These are phyloP conservation scores for Rutidosis leptorrhynchoides DNA, from an alignment of 129 eudicot genomes.

Conservation along the genomic window DNA sequence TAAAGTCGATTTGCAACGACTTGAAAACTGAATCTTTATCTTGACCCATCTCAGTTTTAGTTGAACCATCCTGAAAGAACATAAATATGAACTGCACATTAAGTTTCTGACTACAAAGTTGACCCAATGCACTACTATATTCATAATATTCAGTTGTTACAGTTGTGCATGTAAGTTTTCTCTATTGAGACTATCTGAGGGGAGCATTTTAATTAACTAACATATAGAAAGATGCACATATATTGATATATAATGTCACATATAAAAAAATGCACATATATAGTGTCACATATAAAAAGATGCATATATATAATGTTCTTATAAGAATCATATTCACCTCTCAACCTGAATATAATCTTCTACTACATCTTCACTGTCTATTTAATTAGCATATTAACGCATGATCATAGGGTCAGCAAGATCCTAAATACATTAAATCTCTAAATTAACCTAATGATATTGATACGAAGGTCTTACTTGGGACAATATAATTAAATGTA, in stretches of 20 bases:
- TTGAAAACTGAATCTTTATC: conserved; percentile 45
- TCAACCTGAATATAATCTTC: conserved; percentile 10
- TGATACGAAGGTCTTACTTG: background rate
- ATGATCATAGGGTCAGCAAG: conserved; percentile 4
- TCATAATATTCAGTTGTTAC: background rate
- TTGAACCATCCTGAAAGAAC: conserved; percentile 37
- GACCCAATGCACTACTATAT: background rate
- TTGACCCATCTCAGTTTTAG: conserved; percentile 54
- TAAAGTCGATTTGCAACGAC: conserved; percentile 40
- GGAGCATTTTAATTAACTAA: no score
- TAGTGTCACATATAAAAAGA: background rate
- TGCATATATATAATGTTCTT: background rate
- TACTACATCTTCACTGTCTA: conserved; percentile 14
- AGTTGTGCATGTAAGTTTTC: no score
- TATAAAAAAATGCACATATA: background rate
- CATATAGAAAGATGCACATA: background rate
- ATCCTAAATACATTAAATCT: background rate
- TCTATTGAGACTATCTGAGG: no score
- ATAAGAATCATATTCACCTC: background rate
- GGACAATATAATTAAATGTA: no score
- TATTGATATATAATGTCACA: no score
- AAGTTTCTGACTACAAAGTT: conserved; percentile 13
- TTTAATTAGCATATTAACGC: background rate
- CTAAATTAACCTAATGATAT: background rate
- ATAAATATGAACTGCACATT: background rate